A percentile compares a stretch with the other conserved stretches of the same genome.
Conservation (phyloP, 1,284 basidiomycete genomes). For the Cutaneotrichosporon sp. region DNA sequence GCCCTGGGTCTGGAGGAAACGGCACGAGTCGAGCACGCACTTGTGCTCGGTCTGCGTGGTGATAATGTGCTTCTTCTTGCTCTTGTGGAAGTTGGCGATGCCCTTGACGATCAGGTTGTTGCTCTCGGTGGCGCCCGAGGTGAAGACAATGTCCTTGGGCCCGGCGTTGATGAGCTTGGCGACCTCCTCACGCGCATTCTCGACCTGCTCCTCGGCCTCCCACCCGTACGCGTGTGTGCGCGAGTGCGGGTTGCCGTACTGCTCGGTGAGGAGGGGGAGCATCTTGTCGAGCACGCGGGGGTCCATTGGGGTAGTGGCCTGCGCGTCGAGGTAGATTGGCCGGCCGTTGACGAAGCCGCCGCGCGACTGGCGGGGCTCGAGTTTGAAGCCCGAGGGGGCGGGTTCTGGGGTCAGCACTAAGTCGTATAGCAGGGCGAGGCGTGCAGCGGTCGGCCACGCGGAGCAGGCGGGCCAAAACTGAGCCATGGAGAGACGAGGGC, state of each 20-base stretch:
- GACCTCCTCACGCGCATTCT: slow-evolving; percentile 87
- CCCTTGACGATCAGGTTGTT: slow-evolving; percentile 99
- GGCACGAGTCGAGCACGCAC: slow-evolving; percentile 97
- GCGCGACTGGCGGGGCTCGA: slow-evolving; percentile 63
- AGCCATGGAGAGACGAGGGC: too few relatives aligned
- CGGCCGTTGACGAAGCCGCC: slow-evolving; percentile 65
- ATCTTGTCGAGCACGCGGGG: slow-evolving; percentile 96
- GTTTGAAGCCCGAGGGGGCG: slow-evolving; percentile 61
- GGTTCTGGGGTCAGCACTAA: slow-evolving; percentile 1
- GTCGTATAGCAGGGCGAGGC: not conserved
- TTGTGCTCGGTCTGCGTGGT: slow-evolving; percentile 98
- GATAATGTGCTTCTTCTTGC: slow-evolving; percentile 86
- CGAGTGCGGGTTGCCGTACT: slow-evolving; percentile 97
- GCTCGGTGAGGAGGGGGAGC: slow-evolving; percentile 94
- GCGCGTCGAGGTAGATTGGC: slow-evolving; percentile 93
- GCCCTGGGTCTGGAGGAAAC: slow-evolving; percentile 92
- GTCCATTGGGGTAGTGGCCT: slow-evolving; percentile 97
- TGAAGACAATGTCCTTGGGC: slow-evolving; percentile 95
- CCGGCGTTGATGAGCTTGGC: slow-evolving; percentile 93
- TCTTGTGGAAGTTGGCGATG: slow-evolving; percentile 89
- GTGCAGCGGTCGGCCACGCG: not conserved
- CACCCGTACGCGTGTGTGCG: slow-evolving; percentile 98
- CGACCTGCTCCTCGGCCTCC: slow-evolving; percentile 95
- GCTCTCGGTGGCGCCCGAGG: slow-evolving; percentile 95
- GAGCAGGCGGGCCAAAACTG: too few relatives aligned